Percentiles rank a stretch among this genome's conserved stretches.
phyloP scores from a whole-genome alignment of 2,329 filamentous ascomycete genomes.

The Microsporum audouinii region DNA sequence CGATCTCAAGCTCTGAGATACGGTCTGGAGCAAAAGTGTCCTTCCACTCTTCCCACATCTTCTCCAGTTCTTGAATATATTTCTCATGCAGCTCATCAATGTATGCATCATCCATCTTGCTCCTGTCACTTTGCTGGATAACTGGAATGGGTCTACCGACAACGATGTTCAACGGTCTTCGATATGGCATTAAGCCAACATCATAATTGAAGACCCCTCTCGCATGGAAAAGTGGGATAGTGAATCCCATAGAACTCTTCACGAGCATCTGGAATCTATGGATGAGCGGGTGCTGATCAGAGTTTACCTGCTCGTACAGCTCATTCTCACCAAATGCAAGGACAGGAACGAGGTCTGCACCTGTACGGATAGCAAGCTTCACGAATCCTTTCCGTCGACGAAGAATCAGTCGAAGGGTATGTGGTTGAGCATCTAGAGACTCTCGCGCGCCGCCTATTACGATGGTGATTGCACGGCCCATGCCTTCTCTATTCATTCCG shows the following conservation, averaged over 20 bases:
- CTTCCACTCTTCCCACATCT: slow-evolving; percentile 38
- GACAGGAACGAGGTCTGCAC: slow-evolving; percentile 88
- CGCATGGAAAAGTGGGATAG: slow-evolving; percentile 79
- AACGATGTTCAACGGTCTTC: slow-evolving; percentile 75
- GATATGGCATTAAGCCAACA: slow-evolving; percentile 89
- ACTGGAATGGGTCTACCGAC: slow-evolving; percentile 73
- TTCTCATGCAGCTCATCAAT: slow-evolving; percentile 67
- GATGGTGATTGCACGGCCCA: slow-evolving; percentile 93
- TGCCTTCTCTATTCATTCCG: slow-evolving; percentile 64
- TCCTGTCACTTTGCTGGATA: slow-evolving; percentile 41
- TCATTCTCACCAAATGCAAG: slow-evolving; percentile 93
- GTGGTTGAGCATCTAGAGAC: slow-evolving; percentile 76
- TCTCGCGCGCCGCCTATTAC: slow-evolving; percentile 88
- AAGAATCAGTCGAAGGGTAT: slow-evolving; percentile 64
- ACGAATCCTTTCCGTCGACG: slow-evolving; percentile 82
- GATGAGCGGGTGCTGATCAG: slow-evolving; percentile 63
- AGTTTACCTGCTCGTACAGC: slow-evolving; percentile 79
- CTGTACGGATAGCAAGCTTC: slow-evolving; percentile 80
- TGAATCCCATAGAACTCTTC: slow-evolving; percentile 83
- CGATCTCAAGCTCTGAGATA: slow-evolving; percentile 35
- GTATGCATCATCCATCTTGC: slow-evolving; percentile 59
- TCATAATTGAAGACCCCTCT: slow-evolving; percentile 96
- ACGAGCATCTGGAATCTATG: slow-evolving; percentile 72
- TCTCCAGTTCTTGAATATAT: slow-evolving; percentile 54
- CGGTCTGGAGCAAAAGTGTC: slow-evolving; percentile 36